Evolutionary conservation across 176 grass and related monocot genomes (phyloP).

Genomic region (Luzula sylvatica): DNA sequence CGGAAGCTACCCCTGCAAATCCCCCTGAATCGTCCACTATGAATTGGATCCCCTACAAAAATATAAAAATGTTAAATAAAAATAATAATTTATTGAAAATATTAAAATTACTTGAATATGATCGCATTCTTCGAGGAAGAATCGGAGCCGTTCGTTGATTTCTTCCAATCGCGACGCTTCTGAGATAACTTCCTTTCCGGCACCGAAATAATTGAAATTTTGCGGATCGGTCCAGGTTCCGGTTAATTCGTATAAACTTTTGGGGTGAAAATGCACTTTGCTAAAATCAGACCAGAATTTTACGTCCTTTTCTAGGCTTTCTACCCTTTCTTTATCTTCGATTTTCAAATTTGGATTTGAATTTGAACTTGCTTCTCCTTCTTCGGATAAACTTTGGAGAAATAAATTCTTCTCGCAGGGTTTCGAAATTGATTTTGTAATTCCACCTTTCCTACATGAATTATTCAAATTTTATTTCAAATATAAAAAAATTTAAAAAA

Average conservation of each 20-base stretch:
- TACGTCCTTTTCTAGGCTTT: constrained; percentile 53
- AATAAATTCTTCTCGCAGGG: constrained; percentile 62
- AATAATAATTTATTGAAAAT: constrained; percentile 4
- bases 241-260: constrained; percentile 64
- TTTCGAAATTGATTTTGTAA: constrained; percentile 48
- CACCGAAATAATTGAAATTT: constrained; percentile 69
- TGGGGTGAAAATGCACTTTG: constrained; percentile 89
- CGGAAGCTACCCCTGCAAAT: constrained; percentile 60
- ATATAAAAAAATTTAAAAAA: too few species aligned
- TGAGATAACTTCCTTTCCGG: constrained; percentile 61
- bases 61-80: constrained; percentile 3
- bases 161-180: constrained; percentile 75
- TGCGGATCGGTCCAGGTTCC: constrained; percentile 87
- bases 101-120: constrained; percentile 75
- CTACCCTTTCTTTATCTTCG: constrained; percentile 62
- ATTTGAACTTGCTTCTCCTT: constrained; percentile 25
- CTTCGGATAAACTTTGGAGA: constrained; percentile 76
- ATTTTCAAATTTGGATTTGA: constrained; percentile 14
- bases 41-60: constrained; percentile 70
- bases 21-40: constrained; percentile 45
- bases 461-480: too few species aligned
- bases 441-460: constrained; percentile 75
- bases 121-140: constrained; percentile 94
- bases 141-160: constrained; percentile 83
- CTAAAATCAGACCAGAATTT: constrained; percentile 87